phyloP scores from a whole-genome alignment of 1,284 basidiomycete genomes.

The Microbotryum intermedium region DNA sequence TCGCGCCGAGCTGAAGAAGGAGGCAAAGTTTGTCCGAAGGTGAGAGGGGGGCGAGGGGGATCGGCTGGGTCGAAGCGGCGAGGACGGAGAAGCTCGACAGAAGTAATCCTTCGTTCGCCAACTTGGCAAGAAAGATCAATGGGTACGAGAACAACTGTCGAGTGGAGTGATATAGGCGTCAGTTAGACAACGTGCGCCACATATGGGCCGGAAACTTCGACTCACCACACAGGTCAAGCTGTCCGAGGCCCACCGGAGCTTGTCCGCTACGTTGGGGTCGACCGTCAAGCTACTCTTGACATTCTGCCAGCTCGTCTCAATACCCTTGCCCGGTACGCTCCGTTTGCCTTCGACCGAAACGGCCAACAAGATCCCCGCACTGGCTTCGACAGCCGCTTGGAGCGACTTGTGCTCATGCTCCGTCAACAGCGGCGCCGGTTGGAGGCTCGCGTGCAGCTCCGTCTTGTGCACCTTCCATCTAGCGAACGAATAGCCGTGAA shows the following conservation, averaged over 20 bases:
- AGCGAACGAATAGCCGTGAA: slow-evolving; percentile 25
- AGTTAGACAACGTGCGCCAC: background rate
- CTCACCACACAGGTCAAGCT: slow-evolving; percentile 26
- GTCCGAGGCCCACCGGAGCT: slow-evolving; percentile 24
- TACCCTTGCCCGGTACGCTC: background rate
- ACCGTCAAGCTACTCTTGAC: slow-evolving; percentile 1
- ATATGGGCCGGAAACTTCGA: background rate
- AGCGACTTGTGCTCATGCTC: slow-evolving; percentile 16
- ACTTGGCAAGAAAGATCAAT: slow-evolving; percentile 26
- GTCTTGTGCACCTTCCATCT: slow-evolving; percentile 22
- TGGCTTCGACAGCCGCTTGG: slow-evolving; percentile 9
- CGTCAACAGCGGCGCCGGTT: background rate
- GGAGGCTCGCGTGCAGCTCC: slow-evolving; percentile 2
- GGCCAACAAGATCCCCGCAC: slow-evolving; percentile 20
- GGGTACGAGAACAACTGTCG: slow-evolving; percentile 23
- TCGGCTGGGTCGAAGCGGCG: background rate
- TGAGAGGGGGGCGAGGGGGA: slow-evolving; percentile 10
- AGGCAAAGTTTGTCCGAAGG: slow-evolving; percentile 27
- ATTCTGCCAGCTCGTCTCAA: background rate
- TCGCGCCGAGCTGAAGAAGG: slow-evolving; percentile 26
- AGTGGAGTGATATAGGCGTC: background rate
- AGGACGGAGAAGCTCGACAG: slow-evolving; percentile 19
- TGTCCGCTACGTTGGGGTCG: slow-evolving; percentile 12
- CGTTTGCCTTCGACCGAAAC: slow-evolving; percentile 11
- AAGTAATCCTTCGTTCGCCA: slow-evolving; percentile 27